These are phyloP conservation scores for Xylaria curta DNA, from an alignment of 495 filamentous ascomycete species.

Conservation along the genomic window DNA sequence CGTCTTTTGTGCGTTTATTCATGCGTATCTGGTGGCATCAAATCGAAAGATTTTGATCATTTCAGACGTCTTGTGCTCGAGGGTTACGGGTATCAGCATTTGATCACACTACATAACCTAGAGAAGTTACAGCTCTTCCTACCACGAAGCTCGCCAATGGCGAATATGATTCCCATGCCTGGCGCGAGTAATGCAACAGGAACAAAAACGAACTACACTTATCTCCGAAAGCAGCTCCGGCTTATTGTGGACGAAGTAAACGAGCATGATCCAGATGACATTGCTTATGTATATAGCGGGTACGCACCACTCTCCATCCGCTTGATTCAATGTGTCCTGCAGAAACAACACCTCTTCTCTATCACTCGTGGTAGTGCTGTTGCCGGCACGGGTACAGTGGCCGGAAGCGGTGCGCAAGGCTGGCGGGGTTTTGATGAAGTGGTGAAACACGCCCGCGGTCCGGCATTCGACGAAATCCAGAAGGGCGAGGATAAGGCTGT, in stretches of 20 bases:
- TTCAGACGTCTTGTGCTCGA: conserved; percentile 89
- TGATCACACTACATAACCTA: conserved; percentile 85
- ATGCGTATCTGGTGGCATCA: conserved; percentile 85
- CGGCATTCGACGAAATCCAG: conserved; percentile 90
- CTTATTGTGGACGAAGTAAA: conserved; percentile 97
- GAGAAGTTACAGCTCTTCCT: conserved; percentile 89
- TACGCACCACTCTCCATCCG: conserved; percentile 94
- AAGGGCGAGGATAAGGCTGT: conserved; percentile 93
- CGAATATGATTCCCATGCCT: conserved; percentile 71
- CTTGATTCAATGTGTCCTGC: conserved; percentile 91
- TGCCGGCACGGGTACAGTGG: conserved; percentile 51
- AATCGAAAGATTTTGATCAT: conserved; percentile 81
- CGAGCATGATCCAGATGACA: conserved; percentile 94
- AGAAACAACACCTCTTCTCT: conserved; percentile 82
- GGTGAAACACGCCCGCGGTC: conserved; percentile 81
- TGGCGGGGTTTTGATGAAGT: conserved; percentile 92
- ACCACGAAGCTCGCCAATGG: conserved; percentile 70
- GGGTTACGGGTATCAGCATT: conserved; percentile 92
- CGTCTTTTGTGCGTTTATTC: conserved; percentile 90
- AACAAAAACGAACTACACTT: conserved; percentile 87
- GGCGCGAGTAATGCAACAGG: conserved; percentile 60
- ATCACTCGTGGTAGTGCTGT: conserved; percentile 65
- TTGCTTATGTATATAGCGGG: conserved; percentile 96
- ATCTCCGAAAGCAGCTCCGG: conserved; percentile 81
- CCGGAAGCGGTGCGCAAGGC: conserved; percentile 70